These are phyloP conservation scores for Aspergillus transmontanensis DNA, from an alignment of 2,329 filamentous ascomycete genomes.

Conservation along the genomic window DNA sequence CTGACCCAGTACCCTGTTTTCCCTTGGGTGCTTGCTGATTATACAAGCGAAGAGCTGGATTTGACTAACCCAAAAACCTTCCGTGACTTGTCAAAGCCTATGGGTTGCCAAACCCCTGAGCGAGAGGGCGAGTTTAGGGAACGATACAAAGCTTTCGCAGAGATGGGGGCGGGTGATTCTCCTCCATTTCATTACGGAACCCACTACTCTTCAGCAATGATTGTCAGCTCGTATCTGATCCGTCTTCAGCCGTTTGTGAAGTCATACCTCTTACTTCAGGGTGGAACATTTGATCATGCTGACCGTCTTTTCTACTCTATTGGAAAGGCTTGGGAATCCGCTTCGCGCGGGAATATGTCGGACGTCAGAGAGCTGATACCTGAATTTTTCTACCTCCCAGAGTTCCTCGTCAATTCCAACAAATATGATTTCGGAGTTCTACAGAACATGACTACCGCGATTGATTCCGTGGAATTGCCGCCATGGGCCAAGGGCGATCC, in stretches of 20 bases:
- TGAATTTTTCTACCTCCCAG: slow-evolving; percentile 95
- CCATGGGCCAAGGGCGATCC: slow-evolving; percentile 97
- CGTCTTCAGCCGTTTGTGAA: slow-evolving; percentile 94
- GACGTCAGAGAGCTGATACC: slow-evolving; percentile 94
- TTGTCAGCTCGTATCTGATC: slow-evolving; percentile 94
- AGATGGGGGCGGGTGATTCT: slow-evolving; percentile 76
- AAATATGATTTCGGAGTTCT: slow-evolving; percentile 88
- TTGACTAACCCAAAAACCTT: slow-evolving; percentile 82
- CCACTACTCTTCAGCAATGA: slow-evolving; percentile 99
- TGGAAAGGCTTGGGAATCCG: slow-evolving; percentile 85
- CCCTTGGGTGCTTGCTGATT: slow-evolving; percentile 94
- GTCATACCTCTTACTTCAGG: slow-evolving; percentile 90
- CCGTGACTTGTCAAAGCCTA: slow-evolving; percentile 89
- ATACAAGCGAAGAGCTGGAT: slow-evolving; percentile 90
- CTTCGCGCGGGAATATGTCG: slow-evolving; percentile 85
- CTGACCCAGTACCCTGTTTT: slow-evolving; percentile 98
- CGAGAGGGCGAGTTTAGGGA: slow-evolving; percentile 80
- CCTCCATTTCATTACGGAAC: slow-evolving; percentile 96
- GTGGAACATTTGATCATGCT: slow-evolving; percentile 94
- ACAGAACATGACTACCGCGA: slow-evolving; percentile 75
- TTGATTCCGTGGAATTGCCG: slow-evolving; percentile 86
- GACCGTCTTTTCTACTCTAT: slow-evolving; percentile 95
- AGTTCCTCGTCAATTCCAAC: slow-evolving; percentile 93
- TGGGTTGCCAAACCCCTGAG: slow-evolving; percentile 82
- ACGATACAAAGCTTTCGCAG: slow-evolving; percentile 82